A percentile compares a stretch with the other conserved stretches of the same genome.
Evolutionary conservation across 352 stramenopile species (phyloP).

Genomic region (Phytophthora meadii): DNA sequence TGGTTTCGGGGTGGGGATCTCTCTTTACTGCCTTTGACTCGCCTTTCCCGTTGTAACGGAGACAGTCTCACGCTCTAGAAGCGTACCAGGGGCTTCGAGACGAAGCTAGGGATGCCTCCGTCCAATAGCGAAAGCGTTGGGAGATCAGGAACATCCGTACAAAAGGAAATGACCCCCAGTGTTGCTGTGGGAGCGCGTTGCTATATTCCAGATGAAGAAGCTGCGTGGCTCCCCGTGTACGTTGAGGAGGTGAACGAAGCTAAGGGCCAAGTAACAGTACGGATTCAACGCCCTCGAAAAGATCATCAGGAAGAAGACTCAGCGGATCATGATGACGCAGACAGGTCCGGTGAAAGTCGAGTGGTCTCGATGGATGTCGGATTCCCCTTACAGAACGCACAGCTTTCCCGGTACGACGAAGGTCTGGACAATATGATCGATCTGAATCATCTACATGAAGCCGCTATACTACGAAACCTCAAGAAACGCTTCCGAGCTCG

Average conservation of each 20-base stretch:
- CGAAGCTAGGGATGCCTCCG: constrained; percentile 21
- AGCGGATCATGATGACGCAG: constrained; percentile 28
- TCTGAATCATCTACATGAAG: constrained; percentile 89
- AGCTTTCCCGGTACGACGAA: constrained; percentile 22
- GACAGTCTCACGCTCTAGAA: constrained; percentile 17
- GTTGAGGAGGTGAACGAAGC: constrained; percentile 68
- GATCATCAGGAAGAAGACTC: constrained; percentile 37
- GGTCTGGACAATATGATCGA: constrained; percentile 83
- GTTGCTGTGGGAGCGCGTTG: constrained; percentile 70
- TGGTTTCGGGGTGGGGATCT: constrained; percentile 3
- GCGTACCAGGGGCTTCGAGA: constrained; percentile 3
- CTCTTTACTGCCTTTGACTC: constrained; percentile 4
- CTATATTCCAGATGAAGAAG: constrained; percentile 73
- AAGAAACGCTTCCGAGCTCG: constrained; percentile 76
- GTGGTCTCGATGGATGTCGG: constrained; percentile 47
- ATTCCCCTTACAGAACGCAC: constrained; percentile 75
- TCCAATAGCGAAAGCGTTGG: constrained; percentile 27
- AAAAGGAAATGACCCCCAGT: constrained; percentile 34
- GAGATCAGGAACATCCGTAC: constrained; percentile 5
- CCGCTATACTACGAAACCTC: constrained; percentile 92
- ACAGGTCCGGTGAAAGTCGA: constrained; percentile 30
- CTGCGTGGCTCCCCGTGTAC: constrained; percentile 77
- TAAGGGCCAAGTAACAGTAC: constrained; percentile 49
- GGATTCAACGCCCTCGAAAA: constrained; percentile 41
- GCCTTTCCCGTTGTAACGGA: constrained; percentile 28